These are phyloP conservation scores for Chlorencoelia australis DNA, from an alignment of 2,329 filamentous ascomycete species.

Conservation along the genomic window DNA sequence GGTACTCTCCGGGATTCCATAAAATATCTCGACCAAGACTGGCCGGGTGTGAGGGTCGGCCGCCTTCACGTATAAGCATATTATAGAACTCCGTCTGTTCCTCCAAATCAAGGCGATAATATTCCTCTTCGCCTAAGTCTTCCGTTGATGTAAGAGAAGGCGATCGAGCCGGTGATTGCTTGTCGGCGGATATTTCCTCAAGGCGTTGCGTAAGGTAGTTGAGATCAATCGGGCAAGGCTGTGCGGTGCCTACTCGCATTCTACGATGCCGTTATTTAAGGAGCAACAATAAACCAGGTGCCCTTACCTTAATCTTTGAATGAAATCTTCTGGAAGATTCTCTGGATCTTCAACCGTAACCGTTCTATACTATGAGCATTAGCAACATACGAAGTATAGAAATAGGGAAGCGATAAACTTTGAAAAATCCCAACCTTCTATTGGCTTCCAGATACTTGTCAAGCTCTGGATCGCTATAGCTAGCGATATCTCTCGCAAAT, in stretches of 20 bases:
- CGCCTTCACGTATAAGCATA: background rate
- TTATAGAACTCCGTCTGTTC: slow-evolving; percentile 32
- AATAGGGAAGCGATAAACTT: no score
- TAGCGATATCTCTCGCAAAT: slow-evolving; percentile 9
- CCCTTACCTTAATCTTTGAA: no score
- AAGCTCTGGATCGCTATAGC: slow-evolving; percentile 12
- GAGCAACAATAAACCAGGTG: no score
- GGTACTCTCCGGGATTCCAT: background rate
- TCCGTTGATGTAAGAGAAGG: background rate
- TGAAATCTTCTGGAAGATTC: slow-evolving; percentile 6
- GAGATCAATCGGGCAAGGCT: slow-evolving; percentile 8
- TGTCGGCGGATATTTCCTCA: no score
- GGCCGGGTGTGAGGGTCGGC: background rate
- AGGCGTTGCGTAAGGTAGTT: slow-evolving; percentile 9
- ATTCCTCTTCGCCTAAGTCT: slow-evolving; percentile 10
- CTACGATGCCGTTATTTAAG: slow-evolving; percentile 4
- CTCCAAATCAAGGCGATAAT: background rate
- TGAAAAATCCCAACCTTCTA: slow-evolving; percentile 7
- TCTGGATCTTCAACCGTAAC: slow-evolving; percentile 10
- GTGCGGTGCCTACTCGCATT: slow-evolving; percentile 1
- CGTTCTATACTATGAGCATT: slow-evolving; percentile 7
- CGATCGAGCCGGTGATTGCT: slow-evolving; percentile 1
- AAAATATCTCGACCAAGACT: background rate
- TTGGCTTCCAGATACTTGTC: slow-evolving; percentile 11
- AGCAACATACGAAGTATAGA: slow-evolving; percentile 2